Percentiles rank a stretch among this genome's conserved stretches.
Evolutionary conservation across 768 basidiomycete species (phyloP).

Genomic region (Tulasnella sp.): DNA sequence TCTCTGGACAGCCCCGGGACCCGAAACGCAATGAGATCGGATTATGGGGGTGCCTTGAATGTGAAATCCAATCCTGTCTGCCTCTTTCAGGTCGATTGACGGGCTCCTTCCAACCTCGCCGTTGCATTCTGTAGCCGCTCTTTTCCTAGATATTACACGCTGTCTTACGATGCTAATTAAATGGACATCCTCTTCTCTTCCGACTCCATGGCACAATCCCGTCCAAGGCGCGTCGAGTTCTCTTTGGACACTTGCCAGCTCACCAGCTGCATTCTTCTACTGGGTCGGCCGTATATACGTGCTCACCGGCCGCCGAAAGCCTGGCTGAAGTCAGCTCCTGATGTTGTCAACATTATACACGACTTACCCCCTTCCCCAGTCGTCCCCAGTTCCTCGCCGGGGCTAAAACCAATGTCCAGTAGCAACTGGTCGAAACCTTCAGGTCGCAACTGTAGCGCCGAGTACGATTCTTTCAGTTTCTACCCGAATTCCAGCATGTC

Average conservation of each 20-base stretch:
- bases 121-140: not conserved
- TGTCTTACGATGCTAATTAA: not conserved
- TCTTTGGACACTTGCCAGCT: too few species aligned
- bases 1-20: not conserved
- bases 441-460: slow-evolving; percentile 53
- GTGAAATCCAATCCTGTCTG: not conserved
- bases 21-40: not conserved
- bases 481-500: slow-evolving; percentile 47
- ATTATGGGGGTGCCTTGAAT: not conserved
- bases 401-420: slow-evolving; percentile 38
- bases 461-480: slow-evolving; percentile 50
- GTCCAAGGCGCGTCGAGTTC: too few species aligned
- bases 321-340: slow-evolving; percentile 38
- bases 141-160: not conserved
- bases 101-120: not conserved
- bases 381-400: slow-evolving; percentile 48
- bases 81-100: not conserved
- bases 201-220: not conserved
- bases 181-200: not conserved
- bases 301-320: slow-evolving; percentile 62
- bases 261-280: not conserved
- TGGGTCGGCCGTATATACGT: slow-evolving; percentile 51
- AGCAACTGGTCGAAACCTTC: slow-evolving; percentile 58
- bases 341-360: not conserved
- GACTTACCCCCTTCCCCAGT: slow-evolving; percentile 63